These are phyloP conservation scores for Macrocybe gigantea DNA, from an alignment of 768 basidiomycete species.

Conservation along the genomic window DNA sequence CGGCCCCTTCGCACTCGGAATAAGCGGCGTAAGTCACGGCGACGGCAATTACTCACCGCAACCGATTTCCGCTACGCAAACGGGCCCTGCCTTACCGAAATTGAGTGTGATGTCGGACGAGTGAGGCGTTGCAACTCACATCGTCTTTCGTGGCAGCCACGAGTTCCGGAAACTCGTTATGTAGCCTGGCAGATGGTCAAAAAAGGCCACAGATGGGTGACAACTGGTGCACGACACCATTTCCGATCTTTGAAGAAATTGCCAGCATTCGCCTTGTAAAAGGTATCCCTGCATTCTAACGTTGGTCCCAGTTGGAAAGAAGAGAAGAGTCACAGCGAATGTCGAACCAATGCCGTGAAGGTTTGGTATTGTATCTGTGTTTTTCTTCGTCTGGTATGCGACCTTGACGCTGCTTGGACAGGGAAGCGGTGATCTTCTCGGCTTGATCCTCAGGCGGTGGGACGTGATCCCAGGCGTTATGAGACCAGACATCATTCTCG, in stretches of 20 bases:
- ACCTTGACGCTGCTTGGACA: slow-evolving; percentile 61
- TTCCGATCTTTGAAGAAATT: slow-evolving; percentile 96
- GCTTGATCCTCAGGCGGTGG: slow-evolving; percentile 77
- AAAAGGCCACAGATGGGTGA: background rate
- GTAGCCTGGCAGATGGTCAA: slow-evolving; percentile 49
- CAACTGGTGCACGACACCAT: slow-evolving; percentile 44
- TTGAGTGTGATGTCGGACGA: slow-evolving; percentile 4
- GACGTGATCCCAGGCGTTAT: slow-evolving; percentile 92
- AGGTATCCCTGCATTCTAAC: slow-evolving; percentile 67
- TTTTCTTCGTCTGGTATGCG: slow-evolving; percentile 77
- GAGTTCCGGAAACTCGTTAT: slow-evolving; percentile 93
- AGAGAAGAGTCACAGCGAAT: background rate
- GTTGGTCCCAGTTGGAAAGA: slow-evolving; percentile 11
- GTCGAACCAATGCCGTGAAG: slow-evolving; percentile 64
- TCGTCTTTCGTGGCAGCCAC: slow-evolving; percentile 60
- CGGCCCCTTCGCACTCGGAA: slow-evolving; percentile 55
- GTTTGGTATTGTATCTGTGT: slow-evolving; percentile 64
- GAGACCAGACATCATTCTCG: slow-evolving; percentile 71
- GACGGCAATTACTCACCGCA: slow-evolving; percentile 54
- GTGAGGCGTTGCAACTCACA: background rate
- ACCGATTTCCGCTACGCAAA: slow-evolving; percentile 81
- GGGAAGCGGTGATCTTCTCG: slow-evolving; percentile 62
- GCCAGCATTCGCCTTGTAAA: slow-evolving; percentile 78
- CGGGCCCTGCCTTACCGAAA: slow-evolving; percentile 61
- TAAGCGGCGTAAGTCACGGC: background rate